phyloP scores from a whole-genome alignment of 2,329 filamentous ascomycete genomes.

The Aureobasidium uvarum region DNA sequence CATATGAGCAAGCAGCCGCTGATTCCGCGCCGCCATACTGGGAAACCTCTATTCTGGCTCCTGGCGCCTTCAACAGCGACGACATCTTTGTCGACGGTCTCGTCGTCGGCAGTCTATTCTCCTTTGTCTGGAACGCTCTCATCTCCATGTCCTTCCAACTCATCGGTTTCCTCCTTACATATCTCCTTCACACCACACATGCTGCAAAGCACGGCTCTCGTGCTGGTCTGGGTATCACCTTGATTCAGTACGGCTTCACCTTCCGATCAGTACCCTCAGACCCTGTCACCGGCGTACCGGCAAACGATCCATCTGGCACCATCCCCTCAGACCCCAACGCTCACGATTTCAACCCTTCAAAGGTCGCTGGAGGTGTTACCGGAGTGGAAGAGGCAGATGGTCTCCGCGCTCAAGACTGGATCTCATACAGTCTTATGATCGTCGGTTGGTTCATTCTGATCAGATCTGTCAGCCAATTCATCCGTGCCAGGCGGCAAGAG shows the following conservation, averaged over 20 bases:
- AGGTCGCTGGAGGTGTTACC: conserved; percentile 53
- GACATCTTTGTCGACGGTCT: conserved; percentile 97
- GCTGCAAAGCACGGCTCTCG: conserved; percentile 97
- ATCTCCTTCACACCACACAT: conserved; percentile 95
- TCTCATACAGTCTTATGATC: conserved; percentile 92
- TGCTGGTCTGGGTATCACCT: conserved; percentile 87
- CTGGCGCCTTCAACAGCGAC: conserved; percentile 82
- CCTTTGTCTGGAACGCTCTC: conserved; percentile 89
- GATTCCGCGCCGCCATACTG: conserved; percentile 97
- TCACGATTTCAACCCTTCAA: conserved; percentile 78
- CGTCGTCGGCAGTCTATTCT: conserved; percentile 83
- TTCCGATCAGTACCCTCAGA: conserved; percentile 57
- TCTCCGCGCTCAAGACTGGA: conserved; percentile 77
- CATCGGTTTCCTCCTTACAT: conserved; percentile 95
- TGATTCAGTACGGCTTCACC: conserved; percentile 95
- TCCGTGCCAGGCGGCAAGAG: conserved; percentile 85
- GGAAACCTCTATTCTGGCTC: conserved; percentile 97
- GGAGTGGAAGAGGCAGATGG: conserved; percentile 44
- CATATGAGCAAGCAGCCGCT: conserved; percentile 96
- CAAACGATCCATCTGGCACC: conserved; percentile 46
- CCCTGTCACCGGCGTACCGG: conserved; percentile 36
- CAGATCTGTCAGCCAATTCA: conserved; percentile 85
- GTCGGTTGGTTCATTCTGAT: conserved; percentile 98
- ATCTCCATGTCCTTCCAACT: conserved; percentile 98
- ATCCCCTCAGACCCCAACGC: conserved; percentile 80